Percentiles rank a stretch among this genome's conserved stretches.
These are phyloP conservation scores for Simplicillium sp. DNA, from an alignment of 2,329 filamentous ascomycete genomes.

Conservation along the genomic window DNA sequence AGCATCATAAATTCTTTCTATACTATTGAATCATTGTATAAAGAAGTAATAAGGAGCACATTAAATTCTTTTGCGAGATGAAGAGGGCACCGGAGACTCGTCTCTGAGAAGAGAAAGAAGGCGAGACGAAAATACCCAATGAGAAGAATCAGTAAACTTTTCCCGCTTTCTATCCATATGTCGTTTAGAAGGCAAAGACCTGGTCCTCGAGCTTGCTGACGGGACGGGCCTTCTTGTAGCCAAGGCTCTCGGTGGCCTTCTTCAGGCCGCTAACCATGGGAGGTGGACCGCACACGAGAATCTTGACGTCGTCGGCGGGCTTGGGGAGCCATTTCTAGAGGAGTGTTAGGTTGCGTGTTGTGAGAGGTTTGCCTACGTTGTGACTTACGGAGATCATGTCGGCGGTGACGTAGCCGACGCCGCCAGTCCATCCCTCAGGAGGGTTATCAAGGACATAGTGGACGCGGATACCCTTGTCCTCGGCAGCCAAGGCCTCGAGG, in stretches of 20 bases:
- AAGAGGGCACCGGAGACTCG: too few species aligned
- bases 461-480: constrained; percentile 75
- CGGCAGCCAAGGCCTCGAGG: constrained; percentile 65
- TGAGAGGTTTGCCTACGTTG: not conserved
- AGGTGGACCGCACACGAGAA: constrained; percentile 88
- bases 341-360: constrained; percentile 11
- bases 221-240: constrained; percentile 84
- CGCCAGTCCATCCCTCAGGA: constrained; percentile 82
- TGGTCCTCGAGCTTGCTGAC: constrained; percentile 98
- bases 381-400: constrained; percentile 81
- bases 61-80: too few species aligned
- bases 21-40: too few species aligned
- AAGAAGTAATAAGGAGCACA: too few species aligned
- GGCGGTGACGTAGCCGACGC: constrained; percentile 86
- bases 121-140: not conserved
- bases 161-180: not conserved
- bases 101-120: too few species aligned
- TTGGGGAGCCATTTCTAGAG: constrained; percentile 67
- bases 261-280: constrained; percentile 97
- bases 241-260: constrained; percentile 83
- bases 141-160: constrained; percentile 1
- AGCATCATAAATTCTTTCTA: too few species aligned
- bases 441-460: constrained; percentile 97
- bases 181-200: constrained; percentile 77
- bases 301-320: constrained; percentile 79